Evolutionary conservation across 306 rosid species (phyloP), one percentile per base, ranked within the genome.

Genomic region (Datisca glomerata): DNA sequence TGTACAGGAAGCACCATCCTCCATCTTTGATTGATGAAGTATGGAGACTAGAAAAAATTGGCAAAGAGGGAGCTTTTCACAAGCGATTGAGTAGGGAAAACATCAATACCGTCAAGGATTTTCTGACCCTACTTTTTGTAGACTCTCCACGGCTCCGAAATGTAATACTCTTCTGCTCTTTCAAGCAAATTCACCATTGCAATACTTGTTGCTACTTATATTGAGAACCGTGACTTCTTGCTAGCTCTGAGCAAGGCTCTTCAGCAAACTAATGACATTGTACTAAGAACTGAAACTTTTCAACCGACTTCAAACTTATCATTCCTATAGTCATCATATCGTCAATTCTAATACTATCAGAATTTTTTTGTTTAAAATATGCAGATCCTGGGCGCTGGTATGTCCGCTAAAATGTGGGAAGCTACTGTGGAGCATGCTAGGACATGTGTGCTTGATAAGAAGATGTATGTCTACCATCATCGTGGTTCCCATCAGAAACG

Each of bases 361-460:
- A 24, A 21, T 7, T 2, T 31, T n/a, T 20, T 14, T 8, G 57
- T 56, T 59, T 54, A 50, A 45, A 20, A 48, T 59, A 24, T 61
- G 64, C 71, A 91, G 98, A 78, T 84, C 68, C 75, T 84, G 39
- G 96, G 98, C 46, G 70, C 93, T 7, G 98, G 98, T 44, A 91
- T 91, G 98, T 84, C 98, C 21, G 70, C 98, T 41, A 91, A 91
- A 79, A 91, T 91, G 96, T 91, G 98, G 96, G 98, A 91, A 56
- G 72, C 76, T 54, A 84, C 93, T 2, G 71, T 80, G 54, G 95
- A 89, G 63, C 98, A 89, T 74, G 95, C 98, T 35, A 73, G 83
- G 57, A 89, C 82, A 45, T 89, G 98, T 38, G 51, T 63, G 43
- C 67, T 77, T 19, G 94, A 80, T 51, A 45, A 54, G 32, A 59